Base-by-base conservation (phyloP, 2,329 filamentous ascomycete species). In the Calonectria pseudoturangicola region DNA sequence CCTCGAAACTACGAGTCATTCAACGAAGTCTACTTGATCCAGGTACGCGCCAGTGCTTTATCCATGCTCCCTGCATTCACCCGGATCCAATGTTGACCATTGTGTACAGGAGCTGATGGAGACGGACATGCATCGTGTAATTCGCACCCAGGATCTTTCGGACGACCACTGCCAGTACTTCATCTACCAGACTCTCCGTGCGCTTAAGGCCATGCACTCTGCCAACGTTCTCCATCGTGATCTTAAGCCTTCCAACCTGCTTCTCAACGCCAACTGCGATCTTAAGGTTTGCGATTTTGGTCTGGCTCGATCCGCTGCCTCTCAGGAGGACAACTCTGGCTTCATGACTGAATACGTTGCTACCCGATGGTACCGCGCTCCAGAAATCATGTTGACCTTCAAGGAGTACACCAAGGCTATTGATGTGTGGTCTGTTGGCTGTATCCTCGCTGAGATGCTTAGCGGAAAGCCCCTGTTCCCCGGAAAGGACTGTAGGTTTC, bases 271-370 rank as follows among this genome's bases (percentile, higher is more conserved):
- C 82, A 99, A 99, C 86, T 99, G 97, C 86, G 97, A 99, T 87
- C 89, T 99, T 79, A 99, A 99, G 87, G 97, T 99, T 79, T 99
- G 97, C 87, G 97, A 99, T 85, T 99, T 99, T 82, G 97, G 97
- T 82, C 92, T 99, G 70, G 97, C 97, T 62, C 93, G 96, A 82
- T 98, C 96, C 12, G 97, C 97, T 15, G 97, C 97, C 10, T 98
- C 96, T 12, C 97, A 97, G 79, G 97, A 99, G 83, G 97, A 99
- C 85, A 99, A 99, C 87, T 98, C 96, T n/a, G 97, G 97, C 27
- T 99, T 99, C 91, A 99, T 99, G 97, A 99, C 97, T 18, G 97
- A 99, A 97, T 99, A 99, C 84, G 97, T 99, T 70, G 97, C 97
- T 65, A 99, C 97, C 58, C 93, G 97, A 81, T 99, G 97, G 97